Evolutionary conservation across 768 basidiomycete species (phyloP).

Genomic region (Dentipellis sp.): DNA sequence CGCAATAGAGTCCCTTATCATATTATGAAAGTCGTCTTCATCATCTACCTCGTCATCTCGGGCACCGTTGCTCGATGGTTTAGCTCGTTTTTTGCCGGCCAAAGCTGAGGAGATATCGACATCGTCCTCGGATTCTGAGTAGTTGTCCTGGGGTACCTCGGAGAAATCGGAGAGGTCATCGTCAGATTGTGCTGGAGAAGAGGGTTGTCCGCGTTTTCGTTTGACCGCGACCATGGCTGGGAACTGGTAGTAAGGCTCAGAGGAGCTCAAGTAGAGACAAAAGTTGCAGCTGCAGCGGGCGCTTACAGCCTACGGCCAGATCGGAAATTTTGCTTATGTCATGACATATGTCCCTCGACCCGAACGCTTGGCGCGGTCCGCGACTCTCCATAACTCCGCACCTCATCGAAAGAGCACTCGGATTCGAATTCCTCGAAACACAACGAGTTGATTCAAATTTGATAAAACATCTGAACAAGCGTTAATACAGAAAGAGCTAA

Average conservation of each 20-base stretch:
- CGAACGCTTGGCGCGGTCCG: too few species aligned
- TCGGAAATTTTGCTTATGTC: slow-evolving; percentile 1
- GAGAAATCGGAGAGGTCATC: not conserved
- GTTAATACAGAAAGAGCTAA: too few species aligned
- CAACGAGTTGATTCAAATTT: too few species aligned
- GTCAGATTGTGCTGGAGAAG: not conserved
- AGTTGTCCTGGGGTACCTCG: slow-evolving; percentile 3
- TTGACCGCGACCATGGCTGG: not conserved
- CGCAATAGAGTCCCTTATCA: slow-evolving; percentile 60
- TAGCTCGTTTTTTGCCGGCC: slow-evolving; percentile 31
- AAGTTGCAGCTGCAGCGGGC: not conserved
- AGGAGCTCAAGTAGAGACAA: not conserved
- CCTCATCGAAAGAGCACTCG: not conserved
- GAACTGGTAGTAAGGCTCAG: not conserved
- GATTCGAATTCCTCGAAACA: not conserved
- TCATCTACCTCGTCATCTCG: slow-evolving; percentile 26
- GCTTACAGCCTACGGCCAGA: not conserved
- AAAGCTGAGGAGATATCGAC: slow-evolving; percentile 60
- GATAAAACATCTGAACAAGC: too few species aligned
- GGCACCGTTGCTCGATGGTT: not conserved
- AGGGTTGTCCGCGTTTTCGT: not conserved
- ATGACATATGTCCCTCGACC: not conserved
- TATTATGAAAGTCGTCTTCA: slow-evolving; percentile 45
- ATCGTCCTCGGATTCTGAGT: slow-evolving; percentile 25
- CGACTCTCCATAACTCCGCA: too few species aligned